phyloP scores from a whole-genome alignment of 805 yeast species.

The Saturnispora besseyi region DNA sequence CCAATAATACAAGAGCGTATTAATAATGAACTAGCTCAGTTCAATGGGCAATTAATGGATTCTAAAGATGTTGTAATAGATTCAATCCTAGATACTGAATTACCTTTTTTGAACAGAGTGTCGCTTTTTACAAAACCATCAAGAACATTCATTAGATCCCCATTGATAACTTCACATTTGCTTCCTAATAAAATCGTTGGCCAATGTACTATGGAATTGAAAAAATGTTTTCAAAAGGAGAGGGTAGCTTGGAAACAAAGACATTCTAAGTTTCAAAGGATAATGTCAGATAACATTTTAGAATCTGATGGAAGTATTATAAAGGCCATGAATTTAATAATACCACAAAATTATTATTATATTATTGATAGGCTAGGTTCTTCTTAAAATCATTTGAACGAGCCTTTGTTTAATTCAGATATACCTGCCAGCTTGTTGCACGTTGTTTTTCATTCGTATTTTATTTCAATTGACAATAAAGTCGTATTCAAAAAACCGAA shows the following conservation, averaged over 20 bases:
- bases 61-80: not conserved
- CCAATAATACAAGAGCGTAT: not conserved
- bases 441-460: conserved; percentile 8
- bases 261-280: not conserved
- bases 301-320: not conserved
- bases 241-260: conserved; percentile 1
- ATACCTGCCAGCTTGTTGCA: conserved; percentile 10
- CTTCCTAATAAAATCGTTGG: not conserved
- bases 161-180: not conserved
- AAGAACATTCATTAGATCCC: not conserved
- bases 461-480: not conserved
- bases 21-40: not conserved
- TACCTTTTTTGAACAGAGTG: not conserved
- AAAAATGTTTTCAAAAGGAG: not conserved
- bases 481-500: conserved; percentile 7
- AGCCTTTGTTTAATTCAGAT: not conserved
- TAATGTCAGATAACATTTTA: not conserved
- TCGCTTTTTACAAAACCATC: conserved; percentile 4
- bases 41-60: not conserved
- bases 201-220: not conserved
- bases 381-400: conserved; percentile 9
- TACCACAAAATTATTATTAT: conserved; percentile 7
- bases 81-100: not conserved
- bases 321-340: not conserved
- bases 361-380: conserved; percentile 10